A percentile compares a stretch with the other conserved stretches of the same genome.
phyloP scores from a whole-genome alignment of 129 eudicot genomes.

The Silybum marianum region DNA sequence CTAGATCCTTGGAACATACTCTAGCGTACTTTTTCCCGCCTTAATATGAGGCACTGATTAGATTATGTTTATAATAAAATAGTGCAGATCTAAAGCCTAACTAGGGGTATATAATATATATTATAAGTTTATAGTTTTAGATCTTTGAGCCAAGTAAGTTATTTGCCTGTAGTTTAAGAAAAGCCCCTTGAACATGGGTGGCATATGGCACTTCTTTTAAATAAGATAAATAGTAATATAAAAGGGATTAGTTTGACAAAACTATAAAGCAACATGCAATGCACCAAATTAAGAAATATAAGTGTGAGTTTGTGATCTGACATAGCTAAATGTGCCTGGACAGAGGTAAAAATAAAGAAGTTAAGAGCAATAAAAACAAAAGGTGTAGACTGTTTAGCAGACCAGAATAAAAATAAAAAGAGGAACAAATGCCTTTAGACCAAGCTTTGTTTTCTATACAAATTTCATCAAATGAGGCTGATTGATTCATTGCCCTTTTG shows the following conservation, averaged over 20 bases:
- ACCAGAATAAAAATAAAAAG: slow-evolving; percentile 48
- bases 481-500: slow-evolving; percentile 23
- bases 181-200: slow-evolving; percentile 41
- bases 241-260: slow-evolving; percentile 37
- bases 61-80: slow-evolving; percentile 10
- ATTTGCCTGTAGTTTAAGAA: slow-evolving; percentile 30
- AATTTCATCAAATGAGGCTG: not conserved
- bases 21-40: slow-evolving; percentile 23
- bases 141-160: slow-evolving; percentile 26
- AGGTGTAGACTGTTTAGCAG: slow-evolving; percentile 53
- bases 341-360: slow-evolving; percentile 2
- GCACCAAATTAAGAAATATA: slow-evolving; percentile 33
- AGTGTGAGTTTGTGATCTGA: slow-evolving; percentile 40
- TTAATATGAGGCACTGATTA: slow-evolving; percentile 27
- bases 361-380: slow-evolving; percentile 48
- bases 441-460: slow-evolving; percentile 38
- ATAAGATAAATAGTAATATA: slow-evolving; percentile 1
- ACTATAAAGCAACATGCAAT: slow-evolving; percentile 51
- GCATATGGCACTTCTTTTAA: slow-evolving; percentile 23
- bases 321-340: slow-evolving; percentile 49
- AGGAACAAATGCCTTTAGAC: slow-evolving; percentile 41
- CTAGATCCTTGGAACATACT: slow-evolving; percentile 39
- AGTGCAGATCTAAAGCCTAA: slow-evolving; percentile 28
- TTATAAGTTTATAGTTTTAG: slow-evolving; percentile 29
- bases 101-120: not conserved